Evolutionary conservation across 495 filamentous ascomycete genomes (phyloP).

Genomic region (Lichenothelia convexa): DNA sequence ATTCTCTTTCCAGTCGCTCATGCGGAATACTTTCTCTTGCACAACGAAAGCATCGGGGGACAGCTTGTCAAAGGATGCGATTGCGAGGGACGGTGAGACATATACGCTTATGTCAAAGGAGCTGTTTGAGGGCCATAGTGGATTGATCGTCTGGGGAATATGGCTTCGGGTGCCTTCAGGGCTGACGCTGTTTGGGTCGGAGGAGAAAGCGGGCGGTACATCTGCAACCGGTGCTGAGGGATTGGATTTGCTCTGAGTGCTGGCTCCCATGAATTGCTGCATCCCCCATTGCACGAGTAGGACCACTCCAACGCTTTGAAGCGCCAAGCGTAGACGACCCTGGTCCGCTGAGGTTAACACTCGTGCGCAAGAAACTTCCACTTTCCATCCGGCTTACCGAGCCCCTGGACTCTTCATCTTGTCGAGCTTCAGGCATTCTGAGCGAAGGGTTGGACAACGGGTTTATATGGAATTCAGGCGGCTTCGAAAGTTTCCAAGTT

Average conservation of each 20-base stretch:
- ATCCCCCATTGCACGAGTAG: slow-evolving; percentile 45
- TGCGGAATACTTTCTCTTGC: slow-evolving; percentile 60
- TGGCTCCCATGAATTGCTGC: slow-evolving; percentile 31
- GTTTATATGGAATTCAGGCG: no score
- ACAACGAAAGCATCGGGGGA: slow-evolving; percentile 43
- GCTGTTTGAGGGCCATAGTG: slow-evolving; percentile 72
- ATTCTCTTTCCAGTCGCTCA: slow-evolving; percentile 65
- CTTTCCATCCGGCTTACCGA: no score
- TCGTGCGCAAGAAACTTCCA: no score
- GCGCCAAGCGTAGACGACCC: no score
- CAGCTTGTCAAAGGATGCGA: slow-evolving; percentile 43
- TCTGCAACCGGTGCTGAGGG: slow-evolving; percentile 25
- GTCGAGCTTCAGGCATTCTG: no score
- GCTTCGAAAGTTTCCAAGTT: no score
- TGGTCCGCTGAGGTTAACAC: no score
- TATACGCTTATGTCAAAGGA: slow-evolving; percentile 71
- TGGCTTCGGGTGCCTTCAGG: slow-evolving; percentile 47
- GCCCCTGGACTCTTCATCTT: no score
- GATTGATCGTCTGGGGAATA: slow-evolving; percentile 58
- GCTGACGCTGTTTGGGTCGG: slow-evolving; percentile 39
- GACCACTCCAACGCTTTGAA: slow-evolving; percentile 54
- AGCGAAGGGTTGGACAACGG: no score
- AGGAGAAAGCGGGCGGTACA: slow-evolving; percentile 43
- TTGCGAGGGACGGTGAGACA: slow-evolving; percentile 52
- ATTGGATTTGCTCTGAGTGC: slow-evolving; percentile 27